These are phyloP conservation scores for Aspergillus amoenus DNA, from an alignment of 2,329 filamentous ascomycete genomes.

Conservation along the genomic window DNA sequence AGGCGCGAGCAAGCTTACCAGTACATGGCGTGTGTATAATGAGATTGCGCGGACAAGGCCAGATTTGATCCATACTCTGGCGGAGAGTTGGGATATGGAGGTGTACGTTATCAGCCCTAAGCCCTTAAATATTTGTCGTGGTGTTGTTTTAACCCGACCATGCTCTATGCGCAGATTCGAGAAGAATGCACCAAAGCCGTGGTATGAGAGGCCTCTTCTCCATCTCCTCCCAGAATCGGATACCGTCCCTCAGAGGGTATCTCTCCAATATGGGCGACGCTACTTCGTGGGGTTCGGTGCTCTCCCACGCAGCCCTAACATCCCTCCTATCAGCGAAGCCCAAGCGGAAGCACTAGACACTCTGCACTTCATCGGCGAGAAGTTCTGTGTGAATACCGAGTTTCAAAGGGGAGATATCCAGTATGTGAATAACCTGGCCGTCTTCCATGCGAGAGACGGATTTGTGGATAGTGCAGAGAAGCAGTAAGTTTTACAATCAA, in stretches of 20 bases:
- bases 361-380: constrained; percentile 50
- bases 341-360: constrained; percentile 55
- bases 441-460: constrained; percentile 51
- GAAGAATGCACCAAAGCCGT: not conserved
- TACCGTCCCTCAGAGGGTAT: constrained; percentile 51
- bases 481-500: constrained; percentile 30
- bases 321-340: constrained; percentile 43
- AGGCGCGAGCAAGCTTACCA: constrained; percentile 54
- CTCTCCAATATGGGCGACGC: constrained; percentile 62
- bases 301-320: constrained; percentile 40
- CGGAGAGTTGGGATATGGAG: constrained; percentile 43
- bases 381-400: constrained; percentile 42
- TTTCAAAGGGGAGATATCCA: constrained; percentile 52
- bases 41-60: constrained; percentile 53
- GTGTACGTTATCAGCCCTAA: not conserved
- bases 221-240: constrained; percentile 54
- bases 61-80: constrained; percentile 53
- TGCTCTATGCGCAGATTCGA: not conserved
- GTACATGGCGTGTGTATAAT: constrained; percentile 56
- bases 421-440: constrained; percentile 52
- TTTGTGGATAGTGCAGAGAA: constrained; percentile 42
- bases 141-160: not conserved
- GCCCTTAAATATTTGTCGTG: too few relatives aligned
- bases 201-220: constrained; percentile 33
- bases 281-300: constrained; percentile 54